Conservation (phyloP, 2,329 filamentous ascomycete genomes). For the Colletotrichum theobromicola region DNA sequence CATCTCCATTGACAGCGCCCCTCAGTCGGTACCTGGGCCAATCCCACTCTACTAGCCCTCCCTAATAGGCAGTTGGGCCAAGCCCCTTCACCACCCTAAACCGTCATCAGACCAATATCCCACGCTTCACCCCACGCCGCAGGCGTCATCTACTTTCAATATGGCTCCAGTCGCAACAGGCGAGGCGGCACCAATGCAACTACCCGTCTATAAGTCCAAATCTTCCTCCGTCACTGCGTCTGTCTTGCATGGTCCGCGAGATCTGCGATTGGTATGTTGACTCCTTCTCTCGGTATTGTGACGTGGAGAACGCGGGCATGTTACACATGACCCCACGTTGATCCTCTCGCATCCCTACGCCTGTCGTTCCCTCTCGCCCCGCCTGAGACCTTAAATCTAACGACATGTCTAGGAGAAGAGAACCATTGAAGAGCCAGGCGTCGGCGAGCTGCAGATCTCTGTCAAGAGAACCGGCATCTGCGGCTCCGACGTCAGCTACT, state of each 20-base stretch:
- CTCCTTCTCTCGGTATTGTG: background rate
- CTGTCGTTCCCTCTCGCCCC: background rate
- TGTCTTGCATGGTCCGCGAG: conserved; percentile 61
- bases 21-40: conserved; percentile 13
- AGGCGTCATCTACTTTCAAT: conserved; percentile 29
- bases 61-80: conserved; percentile 24
- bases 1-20: background rate
- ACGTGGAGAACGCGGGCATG: conserved; percentile 22
- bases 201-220: conserved; percentile 46
- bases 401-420: conserved; percentile 49
- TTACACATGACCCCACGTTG: conserved; percentile 33
- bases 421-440: conserved; percentile 49
- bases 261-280: conserved; percentile 60
- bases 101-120: conserved; percentile 27
- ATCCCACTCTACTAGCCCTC: conserved; percentile 16
- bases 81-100: conserved; percentile 19
- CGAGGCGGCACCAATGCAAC: conserved; percentile 48
- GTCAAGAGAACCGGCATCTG: conserved; percentile 72
- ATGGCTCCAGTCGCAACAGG: conserved; percentile 58
- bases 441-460: conserved; percentile 67
- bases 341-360: conserved; percentile 4
- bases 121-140: conserved; percentile 38
- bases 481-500: conserved; percentile 74
- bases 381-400: conserved; percentile 21
- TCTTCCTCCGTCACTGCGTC: conserved; percentile 54